Base-by-base conservation (phyloP, 352 stramenopile genomes). In the Globisporangium emineosum region DNA sequence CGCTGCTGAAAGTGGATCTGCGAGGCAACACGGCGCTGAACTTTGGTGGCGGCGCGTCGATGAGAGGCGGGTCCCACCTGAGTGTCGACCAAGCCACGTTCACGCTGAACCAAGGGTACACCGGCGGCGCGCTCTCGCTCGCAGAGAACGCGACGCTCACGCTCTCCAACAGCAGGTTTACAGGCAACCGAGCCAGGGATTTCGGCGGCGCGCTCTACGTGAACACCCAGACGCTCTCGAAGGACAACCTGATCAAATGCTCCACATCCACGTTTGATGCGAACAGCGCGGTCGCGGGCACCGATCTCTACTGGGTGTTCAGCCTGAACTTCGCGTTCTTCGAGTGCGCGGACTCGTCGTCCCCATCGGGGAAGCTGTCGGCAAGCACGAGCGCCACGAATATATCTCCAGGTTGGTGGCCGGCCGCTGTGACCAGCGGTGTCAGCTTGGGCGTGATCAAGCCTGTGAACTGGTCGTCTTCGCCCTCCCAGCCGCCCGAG, bases 281-380 rank as follows among this genome's bases (percentile, higher is more conserved):
- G n/a, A 90, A 92, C 58, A 43, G 42, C 1, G 83, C 83, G 0
- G 23, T 62, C 1, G 71, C 72, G 5, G 83, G 81, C 1, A 5
- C 25, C 0, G 83, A 92, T 13, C 72, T 89, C 30, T 90, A 85
- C 50, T 92, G 83, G 81, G 70, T 85, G 0, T 90, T 77, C 45
- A 75, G 79, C 40, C 37, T 68, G 15, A 74, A 66, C 61, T 82
- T 82, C 47, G 25, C 62, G 19, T 64, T 43, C 32, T 82, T 86
- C 9, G 17, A 61, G 6, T 90, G 81, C 27, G 15, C 21, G 0
- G 49, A 67, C 12, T 90, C 78, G 35, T 62, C 53, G 4, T 57
- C 60, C 0, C 35, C 13, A 8, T 30, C 51, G 0, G 49, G 32
- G 0, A 25, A 33, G 1, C 21, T 78, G 2, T 35, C 32, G 3